Evolutionary conservation across 345 rosid species (phyloP).

Genomic region (Syzygium jambos): DNA sequence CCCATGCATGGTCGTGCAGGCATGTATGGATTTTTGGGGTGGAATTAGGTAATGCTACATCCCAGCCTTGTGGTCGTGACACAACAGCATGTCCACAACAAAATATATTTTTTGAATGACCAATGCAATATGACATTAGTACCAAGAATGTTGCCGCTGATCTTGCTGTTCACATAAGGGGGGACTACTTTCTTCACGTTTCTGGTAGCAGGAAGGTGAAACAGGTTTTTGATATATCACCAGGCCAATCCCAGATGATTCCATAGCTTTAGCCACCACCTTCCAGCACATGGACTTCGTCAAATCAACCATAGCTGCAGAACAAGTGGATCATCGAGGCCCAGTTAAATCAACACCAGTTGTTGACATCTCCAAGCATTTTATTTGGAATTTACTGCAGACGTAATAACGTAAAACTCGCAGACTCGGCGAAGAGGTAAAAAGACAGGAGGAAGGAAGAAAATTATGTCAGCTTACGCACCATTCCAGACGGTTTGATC

Average conservation of each 20-base stretch:
- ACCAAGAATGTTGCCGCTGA: slow-evolving; percentile 54
- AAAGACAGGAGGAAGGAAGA: neutral
- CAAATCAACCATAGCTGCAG: slow-evolving; percentile 70
- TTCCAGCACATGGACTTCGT: slow-evolving; percentile 87
- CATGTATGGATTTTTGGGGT: neutral
- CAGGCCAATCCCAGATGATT: slow-evolving; percentile 64
- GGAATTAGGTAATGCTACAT: neutral
- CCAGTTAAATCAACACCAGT: neutral
- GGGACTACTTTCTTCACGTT: slow-evolving; percentile 39
- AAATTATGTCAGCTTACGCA: slow-evolving; percentile 12
- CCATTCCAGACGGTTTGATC: slow-evolving; percentile 65
- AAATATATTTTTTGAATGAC: neutral
- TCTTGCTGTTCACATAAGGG: slow-evolving; percentile 54
- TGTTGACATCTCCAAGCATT: neutral
- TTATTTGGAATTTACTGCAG: neutral
- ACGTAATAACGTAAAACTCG: neutral
- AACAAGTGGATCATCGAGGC: neutral
- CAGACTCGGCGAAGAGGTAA: neutral
- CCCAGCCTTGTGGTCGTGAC: neutral
- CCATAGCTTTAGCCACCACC: slow-evolving; percentile 47
- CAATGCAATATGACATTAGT: slow-evolving; percentile 1
- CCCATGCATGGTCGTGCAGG: neutral
- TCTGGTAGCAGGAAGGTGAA: slow-evolving; percentile 56
- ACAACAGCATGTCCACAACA: neutral
- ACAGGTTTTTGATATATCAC: slow-evolving; percentile 79